These are phyloP conservation scores for Trebouxia sp. DNA, from an alignment of 139 green algal genomes.

Conservation along the genomic window DNA sequence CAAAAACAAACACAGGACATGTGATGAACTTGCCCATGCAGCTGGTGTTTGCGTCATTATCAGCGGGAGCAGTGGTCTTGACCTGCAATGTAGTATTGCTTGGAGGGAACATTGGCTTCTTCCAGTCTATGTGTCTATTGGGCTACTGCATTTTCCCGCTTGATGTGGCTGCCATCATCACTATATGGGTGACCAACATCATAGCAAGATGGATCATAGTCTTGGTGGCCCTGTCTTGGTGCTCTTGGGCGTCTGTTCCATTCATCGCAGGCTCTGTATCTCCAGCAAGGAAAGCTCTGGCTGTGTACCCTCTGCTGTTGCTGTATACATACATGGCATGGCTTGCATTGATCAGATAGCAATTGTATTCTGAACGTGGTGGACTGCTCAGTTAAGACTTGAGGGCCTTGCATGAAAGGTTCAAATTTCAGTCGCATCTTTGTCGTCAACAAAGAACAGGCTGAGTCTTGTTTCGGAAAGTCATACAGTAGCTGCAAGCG, in stretches of 20 bases:
- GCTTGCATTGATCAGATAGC: conserved; percentile 75
- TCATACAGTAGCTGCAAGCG: no score
- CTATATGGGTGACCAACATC: conserved; percentile 43
- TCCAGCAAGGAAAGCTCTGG: conserved; percentile 73
- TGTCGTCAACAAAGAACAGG: no score
- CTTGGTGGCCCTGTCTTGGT: conserved; percentile 73
- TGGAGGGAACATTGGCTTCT: conserved; percentile 96
- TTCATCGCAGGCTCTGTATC: conserved; percentile 88
- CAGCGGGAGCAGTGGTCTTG: conserved; percentile 87
- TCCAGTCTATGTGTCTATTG: conserved; percentile 93
- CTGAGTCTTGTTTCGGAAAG: no score
- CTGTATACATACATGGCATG: conserved; percentile 85
- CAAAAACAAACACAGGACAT: background rate
- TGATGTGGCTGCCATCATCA: conserved; percentile 78
- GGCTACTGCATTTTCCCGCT: conserved; percentile 99
- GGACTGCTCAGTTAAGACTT: no score
- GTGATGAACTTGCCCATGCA: conserved; percentile 48
- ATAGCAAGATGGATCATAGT: conserved; percentile 40
- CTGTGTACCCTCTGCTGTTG: conserved; percentile 93
- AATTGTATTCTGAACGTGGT: no score
- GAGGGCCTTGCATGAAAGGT: no score
- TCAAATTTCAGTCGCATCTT: no score
- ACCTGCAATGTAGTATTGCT: conserved; percentile 96
- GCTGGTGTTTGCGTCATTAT: conserved; percentile 91
- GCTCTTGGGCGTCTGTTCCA: conserved; percentile 78